A percentile compares a stretch with the other conserved stretches of the same genome.
phyloP scores from a whole-genome alignment of 73 alveolate genomes.

The Paraurostyla sp. region DNA sequence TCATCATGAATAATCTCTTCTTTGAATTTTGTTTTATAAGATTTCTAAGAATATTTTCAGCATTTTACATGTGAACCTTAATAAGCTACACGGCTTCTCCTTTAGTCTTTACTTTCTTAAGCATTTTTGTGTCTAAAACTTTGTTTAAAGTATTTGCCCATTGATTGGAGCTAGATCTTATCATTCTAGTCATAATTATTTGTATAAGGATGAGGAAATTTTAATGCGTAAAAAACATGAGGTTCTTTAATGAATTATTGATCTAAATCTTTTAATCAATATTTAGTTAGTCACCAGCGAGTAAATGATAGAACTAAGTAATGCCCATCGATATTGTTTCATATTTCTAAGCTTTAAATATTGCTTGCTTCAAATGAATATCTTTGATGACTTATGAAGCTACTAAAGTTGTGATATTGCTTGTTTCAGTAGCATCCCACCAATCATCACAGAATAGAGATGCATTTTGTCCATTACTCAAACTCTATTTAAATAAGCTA shows the following conservation, averaged over 20 bases:
- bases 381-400: conserved; percentile 47
- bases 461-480: conserved; percentile 20
- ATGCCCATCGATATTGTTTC: conserved; percentile 48
- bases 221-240: conserved; percentile 50
- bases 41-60: conserved; percentile 51
- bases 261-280: background rate
- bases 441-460: conserved; percentile 53
- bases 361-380: conserved; percentile 5
- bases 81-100: conserved; percentile 51
- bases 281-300: conserved; percentile 15
- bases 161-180: background rate
- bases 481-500: conserved; percentile 11
- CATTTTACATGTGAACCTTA: conserved; percentile 36
- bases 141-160: conserved; percentile 38
- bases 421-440: conserved; percentile 56
- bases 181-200: conserved; percentile 14
- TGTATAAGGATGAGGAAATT: conserved; percentile 28
- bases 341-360: conserved; percentile 15
- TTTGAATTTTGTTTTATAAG: background rate
- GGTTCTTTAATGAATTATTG: conserved; percentile 30
- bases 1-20: conserved; percentile 40
- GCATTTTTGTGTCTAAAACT: conserved; percentile 24
- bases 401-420: background rate
- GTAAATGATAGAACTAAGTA: conserved; percentile 16
- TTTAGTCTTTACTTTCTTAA: conserved; percentile 35